These are phyloP conservation scores for Hygrocybe coccinea DNA, from an alignment of 768 basidiomycete genomes.

Conservation along the genomic window DNA sequence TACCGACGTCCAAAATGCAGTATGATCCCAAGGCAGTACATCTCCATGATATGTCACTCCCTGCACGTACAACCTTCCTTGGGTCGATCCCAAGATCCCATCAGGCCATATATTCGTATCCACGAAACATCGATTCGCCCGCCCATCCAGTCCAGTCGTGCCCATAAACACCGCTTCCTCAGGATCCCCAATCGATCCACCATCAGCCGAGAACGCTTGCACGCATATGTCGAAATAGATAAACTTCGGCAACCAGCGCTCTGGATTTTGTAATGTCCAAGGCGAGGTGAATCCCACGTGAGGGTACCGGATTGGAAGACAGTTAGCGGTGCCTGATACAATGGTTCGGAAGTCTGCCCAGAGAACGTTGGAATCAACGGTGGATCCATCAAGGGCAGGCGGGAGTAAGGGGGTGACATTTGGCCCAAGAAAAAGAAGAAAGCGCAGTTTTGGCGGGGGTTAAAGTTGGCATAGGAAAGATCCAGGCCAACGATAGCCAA, in stretches of 20 bases:
- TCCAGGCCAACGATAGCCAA: no score
- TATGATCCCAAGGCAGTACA: slow-evolving; percentile 21
- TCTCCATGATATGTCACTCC: slow-evolving; percentile 59
- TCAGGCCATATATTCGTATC: slow-evolving; percentile 27
- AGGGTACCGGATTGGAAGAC: slow-evolving; percentile 37
- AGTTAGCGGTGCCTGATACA: slow-evolving; percentile 5
- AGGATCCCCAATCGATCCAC: slow-evolving; percentile 17
- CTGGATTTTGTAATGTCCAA: slow-evolving; percentile 49
- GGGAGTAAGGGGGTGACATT: slow-evolving; percentile 41
- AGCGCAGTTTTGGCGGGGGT: slow-evolving; percentile 35
- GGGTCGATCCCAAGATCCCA: slow-evolving; percentile 14
- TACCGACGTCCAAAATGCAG: no score
- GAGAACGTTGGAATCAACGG: slow-evolving; percentile 39
- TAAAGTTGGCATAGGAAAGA: slow-evolving; percentile 5
- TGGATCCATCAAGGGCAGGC: slow-evolving; percentile 17
- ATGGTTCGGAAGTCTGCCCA: slow-evolving; percentile 46
- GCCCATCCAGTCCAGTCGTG: slow-evolving; percentile 40
- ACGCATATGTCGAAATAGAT: slow-evolving; percentile 67
- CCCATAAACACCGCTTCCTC: slow-evolving; percentile 42
- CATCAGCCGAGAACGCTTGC: slow-evolving; percentile 13
- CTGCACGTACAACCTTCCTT: slow-evolving; percentile 55
- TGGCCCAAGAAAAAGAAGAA: slow-evolving; percentile 56
- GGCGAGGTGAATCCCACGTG: slow-evolving; percentile 56
- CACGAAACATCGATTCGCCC: slow-evolving; percentile 30
- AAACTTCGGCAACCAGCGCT: slow-evolving; percentile 46